A percentile compares a stretch with the other conserved stretches of the same genome.
phyloP scores from a whole-genome alignment of 2,329 filamentous ascomycete genomes.

The Endocalyx cinctus region DNA sequence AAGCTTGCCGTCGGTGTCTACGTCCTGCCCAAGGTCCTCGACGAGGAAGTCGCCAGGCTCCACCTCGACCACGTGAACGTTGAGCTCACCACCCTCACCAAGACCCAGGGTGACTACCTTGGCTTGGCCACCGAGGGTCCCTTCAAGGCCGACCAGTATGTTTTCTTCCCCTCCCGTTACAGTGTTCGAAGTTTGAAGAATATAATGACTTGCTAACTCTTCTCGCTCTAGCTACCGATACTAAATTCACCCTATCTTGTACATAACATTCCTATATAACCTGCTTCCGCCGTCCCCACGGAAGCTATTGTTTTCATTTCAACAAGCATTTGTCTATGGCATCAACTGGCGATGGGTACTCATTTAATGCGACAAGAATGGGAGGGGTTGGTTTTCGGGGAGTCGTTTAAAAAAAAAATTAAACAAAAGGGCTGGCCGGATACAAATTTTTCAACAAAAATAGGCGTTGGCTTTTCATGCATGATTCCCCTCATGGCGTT shows the following conservation, averaged over 20 bases:
- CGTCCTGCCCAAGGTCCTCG: constrained; percentile 96
- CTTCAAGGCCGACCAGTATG: constrained; percentile 92
- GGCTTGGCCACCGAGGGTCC: constrained; percentile 80
- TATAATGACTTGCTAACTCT: constrained; percentile 22
- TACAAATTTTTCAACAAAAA: constrained; percentile 34
- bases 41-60: constrained; percentile 95
- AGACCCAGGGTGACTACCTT: constrained; percentile 92
- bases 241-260: constrained; percentile 42
- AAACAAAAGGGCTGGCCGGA: constrained; percentile 25
- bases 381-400: too few relatives aligned
- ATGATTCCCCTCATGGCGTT: constrained; percentile 36
- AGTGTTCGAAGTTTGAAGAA: neutral
- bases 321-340: constrained; percentile 10
- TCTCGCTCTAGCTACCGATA: constrained; percentile 54
- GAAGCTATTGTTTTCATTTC: constrained; percentile 13
- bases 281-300: constrained; percentile 5
- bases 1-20: constrained; percentile 92
- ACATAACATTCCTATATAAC: constrained; percentile 15
- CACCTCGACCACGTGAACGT: constrained; percentile 92
- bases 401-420: constrained; percentile 30
- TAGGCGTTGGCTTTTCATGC: constrained; percentile 33
- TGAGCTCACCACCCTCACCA: constrained; percentile 82
- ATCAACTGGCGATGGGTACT: too few relatives aligned
- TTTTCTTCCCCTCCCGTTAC: constrained; percentile 11
- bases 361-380: too few relatives aligned